A percentile compares a stretch with the other conserved stretches of the same genome.
phyloP scores from a whole-genome alignment of 371 early-diverging fungal species.

The Rhizopus sp. region DNA sequence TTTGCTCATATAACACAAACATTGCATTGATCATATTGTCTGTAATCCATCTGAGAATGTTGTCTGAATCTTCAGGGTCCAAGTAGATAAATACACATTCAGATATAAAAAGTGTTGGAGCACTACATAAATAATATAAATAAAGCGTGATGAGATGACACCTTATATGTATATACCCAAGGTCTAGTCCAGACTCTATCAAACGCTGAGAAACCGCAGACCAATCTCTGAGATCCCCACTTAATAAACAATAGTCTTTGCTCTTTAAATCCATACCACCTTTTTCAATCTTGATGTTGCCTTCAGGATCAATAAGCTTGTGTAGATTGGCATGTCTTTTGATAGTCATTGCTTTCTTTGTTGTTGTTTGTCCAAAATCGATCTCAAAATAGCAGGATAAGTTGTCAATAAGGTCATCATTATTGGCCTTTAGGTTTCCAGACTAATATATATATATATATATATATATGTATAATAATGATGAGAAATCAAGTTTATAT shows the following conservation, averaged over 20 bases:
- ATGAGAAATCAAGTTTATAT: background rate
- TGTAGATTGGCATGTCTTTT: conserved; percentile 57
- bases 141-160: background rate
- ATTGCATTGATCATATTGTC: conserved; percentile 45
- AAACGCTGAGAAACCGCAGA: conserved; percentile 60
- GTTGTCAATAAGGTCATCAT: background rate
- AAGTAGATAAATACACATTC: conserved; percentile 94
- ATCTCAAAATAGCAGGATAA: conserved; percentile 76
- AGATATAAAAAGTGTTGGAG: conserved; percentile 87
- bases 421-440: conserved; percentile 12
- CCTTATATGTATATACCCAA: conserved; percentile 31
- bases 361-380: conserved; percentile 88
- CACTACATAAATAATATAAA: conserved; percentile 28
- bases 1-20: conserved; percentile 89
- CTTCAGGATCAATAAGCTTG: conserved; percentile 47
- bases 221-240: conserved; percentile 82
- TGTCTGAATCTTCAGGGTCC: conserved; percentile 61
- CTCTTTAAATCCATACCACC: conserved; percentile 79
- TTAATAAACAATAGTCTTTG: conserved; percentile 67
- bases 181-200: conserved; percentile 68
- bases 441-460: conserved; percentile 7
- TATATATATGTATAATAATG: too few relatives aligned
- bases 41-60: conserved; percentile 75
- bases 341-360: conserved; percentile 74
- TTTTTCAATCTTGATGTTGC: conserved; percentile 46